Conservation (phyloP, 2,329 filamentous ascomycete species). For the Botryotinia calthae region DNA sequence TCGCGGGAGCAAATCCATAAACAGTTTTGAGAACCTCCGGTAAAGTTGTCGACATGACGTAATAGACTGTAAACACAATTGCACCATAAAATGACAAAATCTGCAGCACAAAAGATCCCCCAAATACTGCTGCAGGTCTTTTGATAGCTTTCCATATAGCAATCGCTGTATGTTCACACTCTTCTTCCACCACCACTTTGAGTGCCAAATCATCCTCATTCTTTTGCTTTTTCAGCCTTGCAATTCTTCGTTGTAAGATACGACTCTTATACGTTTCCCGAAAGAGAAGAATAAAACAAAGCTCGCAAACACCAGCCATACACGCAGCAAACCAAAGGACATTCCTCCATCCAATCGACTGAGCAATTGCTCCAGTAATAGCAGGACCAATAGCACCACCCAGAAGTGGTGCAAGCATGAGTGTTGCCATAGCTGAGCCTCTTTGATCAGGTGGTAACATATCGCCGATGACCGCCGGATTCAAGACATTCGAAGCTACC, state of each 20-base stretch:
- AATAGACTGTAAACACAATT: conserved; percentile 46
- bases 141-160: conserved; percentile 40
- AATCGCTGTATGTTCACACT: conserved; percentile 37
- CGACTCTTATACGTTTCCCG: conserved; percentile 60
- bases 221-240: conserved; percentile 36
- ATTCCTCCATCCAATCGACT: conserved; percentile 51
- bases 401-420: conserved; percentile 38
- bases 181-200: neutral
- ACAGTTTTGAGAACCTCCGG: conserved; percentile 43
- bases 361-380: conserved; percentile 42
- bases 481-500: conserved; percentile 39
- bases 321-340: conserved; percentile 50
- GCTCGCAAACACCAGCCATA: conserved; percentile 42
- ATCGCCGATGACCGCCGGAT: conserved; percentile 47
- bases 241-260: conserved; percentile 48
- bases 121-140: conserved; percentile 44
- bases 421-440: conserved; percentile 42
- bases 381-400: conserved; percentile 39
- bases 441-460: conserved; percentile 47
- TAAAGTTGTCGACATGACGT: conserved; percentile 47
- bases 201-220: neutral
- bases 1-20: conserved; percentile 47
- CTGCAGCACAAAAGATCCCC: conserved; percentile 51
- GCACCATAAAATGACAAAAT: conserved; percentile 44
- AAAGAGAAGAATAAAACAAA: conserved; percentile 45